A percentile compares a stretch with the other conserved stretches of the same genome.
These are phyloP conservation scores for Penicillium sp. DNA, from an alignment of 2,329 filamentous ascomycete genomes.

Conservation along the genomic window DNA sequence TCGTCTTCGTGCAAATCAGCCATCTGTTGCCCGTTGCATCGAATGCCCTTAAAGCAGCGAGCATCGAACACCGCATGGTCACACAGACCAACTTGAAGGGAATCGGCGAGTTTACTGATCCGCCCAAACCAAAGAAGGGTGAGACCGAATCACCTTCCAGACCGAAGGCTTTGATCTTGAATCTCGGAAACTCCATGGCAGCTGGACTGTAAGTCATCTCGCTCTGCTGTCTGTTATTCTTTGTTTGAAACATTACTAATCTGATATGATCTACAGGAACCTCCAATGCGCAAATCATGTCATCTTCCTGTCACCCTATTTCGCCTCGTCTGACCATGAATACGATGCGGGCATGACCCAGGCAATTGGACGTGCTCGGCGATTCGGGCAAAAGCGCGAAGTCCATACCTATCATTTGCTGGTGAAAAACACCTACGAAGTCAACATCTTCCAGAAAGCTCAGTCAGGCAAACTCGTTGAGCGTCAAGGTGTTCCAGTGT, in stretches of 20 bases:
- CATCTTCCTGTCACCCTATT: constrained; percentile 60
- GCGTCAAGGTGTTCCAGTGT: constrained; percentile 19
- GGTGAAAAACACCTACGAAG: constrained; percentile 45
- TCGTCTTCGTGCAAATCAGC: constrained; percentile 56
- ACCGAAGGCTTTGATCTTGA: constrained; percentile 55
- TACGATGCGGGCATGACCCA: constrained; percentile 62
- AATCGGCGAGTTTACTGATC: constrained; percentile 37
- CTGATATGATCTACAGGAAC: constrained; percentile 47
- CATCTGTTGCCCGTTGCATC: constrained; percentile 44
- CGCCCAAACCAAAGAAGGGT: background rate
- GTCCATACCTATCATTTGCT: constrained; percentile 59
- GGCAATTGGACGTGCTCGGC: constrained; percentile 59
- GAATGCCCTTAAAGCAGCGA: constrained; percentile 26
- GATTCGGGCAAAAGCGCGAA: constrained; percentile 56
- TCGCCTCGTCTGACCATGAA: constrained; percentile 50
- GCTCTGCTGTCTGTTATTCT: background rate
- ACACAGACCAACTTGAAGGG: constrained; percentile 25
- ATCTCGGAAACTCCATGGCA: constrained; percentile 56
- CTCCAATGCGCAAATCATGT: constrained; percentile 63
- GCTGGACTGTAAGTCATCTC: constrained; percentile 55
- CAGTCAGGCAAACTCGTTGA: constrained; percentile 31
- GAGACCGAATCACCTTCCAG: background rate
- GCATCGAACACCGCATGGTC: constrained; percentile 39
- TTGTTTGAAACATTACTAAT: constrained; percentile 7
- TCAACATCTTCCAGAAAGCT: constrained; percentile 44